A percentile compares a stretch with the other conserved stretches of the same genome.
Conservation (phyloP, 1,139 yeast species). For the Suhomyces ambrosiae region DNA sequence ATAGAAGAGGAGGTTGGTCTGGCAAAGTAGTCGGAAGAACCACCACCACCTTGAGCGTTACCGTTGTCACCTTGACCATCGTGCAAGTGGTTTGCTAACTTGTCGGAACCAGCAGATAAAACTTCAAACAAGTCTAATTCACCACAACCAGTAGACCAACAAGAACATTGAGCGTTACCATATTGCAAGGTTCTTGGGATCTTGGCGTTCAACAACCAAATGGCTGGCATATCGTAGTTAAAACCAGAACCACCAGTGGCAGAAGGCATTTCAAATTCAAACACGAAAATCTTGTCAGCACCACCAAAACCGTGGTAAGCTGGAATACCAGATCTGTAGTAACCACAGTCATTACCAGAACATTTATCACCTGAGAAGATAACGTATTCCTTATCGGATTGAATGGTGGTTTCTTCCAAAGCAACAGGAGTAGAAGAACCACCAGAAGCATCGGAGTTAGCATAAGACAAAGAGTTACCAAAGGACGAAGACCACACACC, state of each 20-base stretch:
- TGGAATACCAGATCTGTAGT: conserved; percentile 69
- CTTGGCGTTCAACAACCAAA: conserved; percentile 76
- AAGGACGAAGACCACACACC: conserved; percentile 30
- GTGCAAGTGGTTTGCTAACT: conserved; percentile 82
- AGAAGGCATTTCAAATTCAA: conserved; percentile 69
- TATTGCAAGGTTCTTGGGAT: conserved; percentile 82
- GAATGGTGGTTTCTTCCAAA: conserved; percentile 51
- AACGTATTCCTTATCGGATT: conserved; percentile 60
- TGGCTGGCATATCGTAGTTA: conserved; percentile 71
- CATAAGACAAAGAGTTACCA: conserved; percentile 31
- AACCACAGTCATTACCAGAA: conserved; percentile 59
- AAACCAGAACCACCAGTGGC: conserved; percentile 36
- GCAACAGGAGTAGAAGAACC: conserved; percentile 48
- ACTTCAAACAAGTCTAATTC: conserved; percentile 80
- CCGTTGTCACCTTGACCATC: conserved; percentile 76
- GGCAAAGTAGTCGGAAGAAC: conserved; percentile 79
- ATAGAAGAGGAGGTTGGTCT: conserved; percentile 80
- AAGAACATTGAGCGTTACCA: conserved; percentile 62
- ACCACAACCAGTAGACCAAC: conserved; percentile 81
- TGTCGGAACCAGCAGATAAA: conserved; percentile 67
- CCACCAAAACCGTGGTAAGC: conserved; percentile 78
- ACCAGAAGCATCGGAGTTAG: conserved; percentile 44
- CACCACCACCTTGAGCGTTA: conserved; percentile 68
- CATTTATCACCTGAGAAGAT: conserved; percentile 64
- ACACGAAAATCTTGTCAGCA: conserved; percentile 63